These are phyloP conservation scores for Penicillium verhagenii DNA, from an alignment of 495 filamentous ascomycete species.

Conservation along the genomic window DNA sequence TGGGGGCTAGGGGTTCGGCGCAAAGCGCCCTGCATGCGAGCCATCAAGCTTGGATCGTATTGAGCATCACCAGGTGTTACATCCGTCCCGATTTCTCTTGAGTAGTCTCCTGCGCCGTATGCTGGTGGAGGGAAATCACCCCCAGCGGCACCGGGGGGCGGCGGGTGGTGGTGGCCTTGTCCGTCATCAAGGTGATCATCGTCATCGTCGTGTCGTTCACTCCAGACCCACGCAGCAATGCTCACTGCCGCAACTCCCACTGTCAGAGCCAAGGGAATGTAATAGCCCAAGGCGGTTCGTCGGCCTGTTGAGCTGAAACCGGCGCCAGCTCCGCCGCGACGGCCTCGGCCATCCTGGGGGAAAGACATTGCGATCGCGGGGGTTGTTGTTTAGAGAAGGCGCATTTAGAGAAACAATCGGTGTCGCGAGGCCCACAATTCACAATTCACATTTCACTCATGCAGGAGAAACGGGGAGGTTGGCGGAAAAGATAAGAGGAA, in stretches of 20 bases:
- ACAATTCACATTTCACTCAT: conserved; percentile 39
- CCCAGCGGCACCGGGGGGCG: conserved; percentile 25
- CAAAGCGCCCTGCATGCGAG: conserved; percentile 78
- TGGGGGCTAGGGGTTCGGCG: conserved; percentile 86
- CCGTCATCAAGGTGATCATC: conserved; percentile 52
- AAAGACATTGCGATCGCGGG: conserved; percentile 73
- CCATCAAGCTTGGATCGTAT: conserved; percentile 64
- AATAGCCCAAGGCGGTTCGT: conserved; percentile 74
- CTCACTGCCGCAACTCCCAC: conserved; percentile 82
- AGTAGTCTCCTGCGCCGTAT: conserved; percentile 31
- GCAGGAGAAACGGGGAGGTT: conserved; percentile 10
- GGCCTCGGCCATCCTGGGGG: conserved; percentile 61
- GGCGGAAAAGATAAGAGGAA: conserved; percentile 24
- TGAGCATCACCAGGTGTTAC: conserved; percentile 31
- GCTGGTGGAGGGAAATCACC: conserved; percentile 29
- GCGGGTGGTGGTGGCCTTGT: conserved; percentile 31
- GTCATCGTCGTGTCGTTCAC: conserved; percentile 72
- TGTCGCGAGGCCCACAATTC: conserved; percentile 22
- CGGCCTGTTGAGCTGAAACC: conserved; percentile 54
- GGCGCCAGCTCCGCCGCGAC: conserved; percentile 54
- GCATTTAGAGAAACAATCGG: conserved; percentile 31
- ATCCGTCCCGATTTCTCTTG: conserved; percentile 30
- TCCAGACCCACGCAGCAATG: conserved; percentile 89
- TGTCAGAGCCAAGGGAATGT: conserved; percentile 81
- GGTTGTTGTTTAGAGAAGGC: conserved; percentile 24